Percentiles rank a stretch among this genome's conserved stretches.
These are phyloP conservation scores for Penicillium bialowiezense DNA, from an alignment of 495 filamentous ascomycete genomes.

Conservation along the genomic window DNA sequence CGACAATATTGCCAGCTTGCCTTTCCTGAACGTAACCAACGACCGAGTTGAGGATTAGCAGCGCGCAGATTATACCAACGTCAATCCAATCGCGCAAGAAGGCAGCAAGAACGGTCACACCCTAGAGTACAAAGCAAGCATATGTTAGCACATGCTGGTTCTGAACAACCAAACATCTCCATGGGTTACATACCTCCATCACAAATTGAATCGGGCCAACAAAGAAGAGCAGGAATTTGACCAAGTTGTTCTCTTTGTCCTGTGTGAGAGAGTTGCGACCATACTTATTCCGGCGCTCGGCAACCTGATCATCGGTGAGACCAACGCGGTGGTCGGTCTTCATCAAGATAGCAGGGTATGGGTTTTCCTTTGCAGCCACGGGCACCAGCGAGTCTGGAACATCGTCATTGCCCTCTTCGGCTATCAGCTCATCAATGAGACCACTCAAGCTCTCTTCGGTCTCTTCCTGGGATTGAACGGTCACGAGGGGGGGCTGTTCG, in stretches of 20 bases:
- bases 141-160: neutral
- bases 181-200: slow-evolving; percentile 67
- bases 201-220: slow-evolving; percentile 90
- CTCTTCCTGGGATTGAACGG: neutral
- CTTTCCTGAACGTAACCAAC: slow-evolving; percentile 89
- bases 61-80: slow-evolving; percentile 72
- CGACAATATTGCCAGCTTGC: slow-evolving; percentile 87
- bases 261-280: slow-evolving; percentile 88
- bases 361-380: slow-evolving; percentile 33
- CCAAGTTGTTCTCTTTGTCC: slow-evolving; percentile 77
- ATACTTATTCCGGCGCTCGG: slow-evolving; percentile 68
- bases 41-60: slow-evolving; percentile 73
- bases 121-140: slow-evolving; percentile 35
- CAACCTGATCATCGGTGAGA: slow-evolving; percentile 69
- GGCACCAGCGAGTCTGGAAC: slow-evolving; percentile 51
- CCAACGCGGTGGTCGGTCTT: slow-evolving; percentile 68
- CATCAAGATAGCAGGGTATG: slow-evolving; percentile 64
- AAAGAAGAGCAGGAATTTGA: slow-evolving; percentile 84
- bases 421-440: slow-evolving; percentile 81
- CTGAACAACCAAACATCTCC: neutral
- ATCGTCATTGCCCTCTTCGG: slow-evolving; percentile 64
- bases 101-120: slow-evolving; percentile 70
- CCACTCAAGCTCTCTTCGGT: slow-evolving; percentile 70
- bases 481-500: neutral
- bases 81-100: slow-evolving; percentile 77